Evolutionary conservation across 2,329 filamentous ascomycete species (phyloP).

Genomic region (Aureobasidium subglaciale): DNA sequence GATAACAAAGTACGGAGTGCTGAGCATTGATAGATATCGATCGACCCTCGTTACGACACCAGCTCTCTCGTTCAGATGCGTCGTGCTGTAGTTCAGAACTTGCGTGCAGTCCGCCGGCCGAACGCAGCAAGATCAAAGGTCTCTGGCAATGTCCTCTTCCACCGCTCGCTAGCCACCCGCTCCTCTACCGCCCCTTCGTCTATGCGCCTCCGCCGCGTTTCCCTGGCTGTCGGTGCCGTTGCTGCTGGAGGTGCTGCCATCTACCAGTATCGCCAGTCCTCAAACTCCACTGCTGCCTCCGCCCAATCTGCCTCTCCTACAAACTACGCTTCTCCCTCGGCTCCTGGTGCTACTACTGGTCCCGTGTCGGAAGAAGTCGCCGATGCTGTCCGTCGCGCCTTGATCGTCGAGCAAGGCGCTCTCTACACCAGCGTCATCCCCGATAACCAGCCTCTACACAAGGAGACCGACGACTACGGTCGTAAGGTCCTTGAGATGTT

Average conservation of each 20-base stretch:
- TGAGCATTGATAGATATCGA: too few species aligned
- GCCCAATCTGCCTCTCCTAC: constrained; percentile 34
- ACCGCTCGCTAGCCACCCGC: constrained; percentile 38
- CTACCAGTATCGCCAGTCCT: constrained; percentile 54
- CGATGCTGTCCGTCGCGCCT: constrained; percentile 56
- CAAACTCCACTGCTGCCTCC: constrained; percentile 22
- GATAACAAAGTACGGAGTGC: too few species aligned
- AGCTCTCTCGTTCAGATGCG: constrained; percentile 50
- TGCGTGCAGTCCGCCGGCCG: constrained; percentile 61
- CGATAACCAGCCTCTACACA: constrained; percentile 79
- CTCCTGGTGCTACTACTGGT: constrained; percentile 16
- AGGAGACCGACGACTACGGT: constrained; percentile 77
- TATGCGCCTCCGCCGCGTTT: constrained; percentile 63
- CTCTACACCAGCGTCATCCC: constrained; percentile 82
- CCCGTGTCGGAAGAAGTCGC: constrained; percentile 34
- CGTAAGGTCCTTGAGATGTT: constrained; percentile 91
- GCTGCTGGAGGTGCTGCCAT: constrained; percentile 66
- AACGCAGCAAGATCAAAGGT: constrained; percentile 25
- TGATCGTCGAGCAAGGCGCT: constrained; percentile 85
- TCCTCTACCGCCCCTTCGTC: constrained; percentile 40
- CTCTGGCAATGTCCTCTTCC: constrained; percentile 14
- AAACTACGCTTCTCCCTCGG: constrained; percentile 20
- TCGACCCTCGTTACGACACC: not conserved
- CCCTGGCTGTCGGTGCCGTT: constrained; percentile 62
- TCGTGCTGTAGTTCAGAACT: constrained; percentile 61